phyloP scores from a whole-genome alignment of 2,329 filamentous ascomycete genomes.

The Botrytis medusae region DNA sequence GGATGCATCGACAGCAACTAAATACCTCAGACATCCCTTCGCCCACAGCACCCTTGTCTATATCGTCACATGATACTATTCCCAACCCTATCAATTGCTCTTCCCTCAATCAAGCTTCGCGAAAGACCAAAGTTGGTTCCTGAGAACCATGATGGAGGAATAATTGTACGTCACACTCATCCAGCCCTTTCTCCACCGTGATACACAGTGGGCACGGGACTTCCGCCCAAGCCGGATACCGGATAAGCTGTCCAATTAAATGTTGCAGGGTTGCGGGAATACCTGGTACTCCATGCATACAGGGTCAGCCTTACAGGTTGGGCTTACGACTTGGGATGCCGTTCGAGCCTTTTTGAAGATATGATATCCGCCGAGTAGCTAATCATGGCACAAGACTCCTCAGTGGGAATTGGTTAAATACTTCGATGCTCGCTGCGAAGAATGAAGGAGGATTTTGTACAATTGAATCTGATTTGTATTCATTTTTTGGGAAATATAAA shows the following conservation, averaged over 20 bases:
- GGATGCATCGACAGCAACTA: background rate
- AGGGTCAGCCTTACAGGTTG: constrained; percentile 19
- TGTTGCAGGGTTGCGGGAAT: background rate
- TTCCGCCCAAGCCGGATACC: background rate
- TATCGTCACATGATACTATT: background rate
- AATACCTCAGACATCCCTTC: background rate
- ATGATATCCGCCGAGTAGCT: constrained; percentile 16
- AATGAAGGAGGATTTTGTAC: background rate
- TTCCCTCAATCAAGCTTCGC: background rate
- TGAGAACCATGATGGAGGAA: background rate
- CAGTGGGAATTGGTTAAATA: background rate
- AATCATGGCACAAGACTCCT: constrained; percentile 17
- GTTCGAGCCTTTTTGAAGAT: constrained; percentile 2
- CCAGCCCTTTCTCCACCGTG: background rate
- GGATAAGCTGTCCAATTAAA: constrained; percentile 11
- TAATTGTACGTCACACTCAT: background rate
- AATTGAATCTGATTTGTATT: background rate
- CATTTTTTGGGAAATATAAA: background rate
- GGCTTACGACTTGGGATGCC: constrained; percentile 4
- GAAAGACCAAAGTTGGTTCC: background rate
- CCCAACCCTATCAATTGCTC: background rate
- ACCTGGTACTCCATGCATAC: constrained; percentile 9
- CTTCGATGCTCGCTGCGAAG: background rate
- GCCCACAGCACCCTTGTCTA: background rate
- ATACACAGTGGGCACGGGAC: background rate